Conservation (phyloP, 306 rosid species). For the Quercus bicolor region DNA sequence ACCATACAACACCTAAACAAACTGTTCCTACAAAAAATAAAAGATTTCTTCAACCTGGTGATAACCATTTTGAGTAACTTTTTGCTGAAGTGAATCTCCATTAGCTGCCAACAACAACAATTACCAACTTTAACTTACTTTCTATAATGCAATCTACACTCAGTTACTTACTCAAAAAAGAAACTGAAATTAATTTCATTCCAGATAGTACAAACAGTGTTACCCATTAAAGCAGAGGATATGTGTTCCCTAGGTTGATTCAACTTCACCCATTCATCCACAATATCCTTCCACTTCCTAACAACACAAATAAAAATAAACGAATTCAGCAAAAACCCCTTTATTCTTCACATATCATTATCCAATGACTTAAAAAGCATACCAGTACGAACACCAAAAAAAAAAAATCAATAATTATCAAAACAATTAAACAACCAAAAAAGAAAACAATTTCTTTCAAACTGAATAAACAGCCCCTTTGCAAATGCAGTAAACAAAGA, state of each 20-base stretch:
- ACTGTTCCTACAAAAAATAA: not conserved
- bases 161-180: not conserved
- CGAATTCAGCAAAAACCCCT: too few species aligned
- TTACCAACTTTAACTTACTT: not conserved
- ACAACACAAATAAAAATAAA: not conserved
- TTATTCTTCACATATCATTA: too few species aligned
- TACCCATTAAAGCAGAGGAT: conserved; percentile 62
- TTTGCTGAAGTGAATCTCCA: conserved; percentile 81
- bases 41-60: conserved; percentile 57
- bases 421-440: too few species aligned
- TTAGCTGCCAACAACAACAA: conserved; percentile 52
- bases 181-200: not conserved
- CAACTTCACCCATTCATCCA: conserved; percentile 90
- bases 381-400: too few species aligned
- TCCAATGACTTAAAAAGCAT: too few species aligned
- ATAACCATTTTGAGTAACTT: conserved; percentile 64
- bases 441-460: too few species aligned
- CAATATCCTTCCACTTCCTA: conserved; percentile 99
- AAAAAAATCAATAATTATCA: too few species aligned
- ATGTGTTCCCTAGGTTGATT: conserved; percentile 61
- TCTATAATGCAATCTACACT: not conserved
- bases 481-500: too few species aligned
- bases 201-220: not conserved
- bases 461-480: too few species aligned
- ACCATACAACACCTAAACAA: too few species aligned